These are phyloP conservation scores for Fraxinus anomala DNA, from an alignment of 257 asterid species.

Conservation along the genomic window DNA sequence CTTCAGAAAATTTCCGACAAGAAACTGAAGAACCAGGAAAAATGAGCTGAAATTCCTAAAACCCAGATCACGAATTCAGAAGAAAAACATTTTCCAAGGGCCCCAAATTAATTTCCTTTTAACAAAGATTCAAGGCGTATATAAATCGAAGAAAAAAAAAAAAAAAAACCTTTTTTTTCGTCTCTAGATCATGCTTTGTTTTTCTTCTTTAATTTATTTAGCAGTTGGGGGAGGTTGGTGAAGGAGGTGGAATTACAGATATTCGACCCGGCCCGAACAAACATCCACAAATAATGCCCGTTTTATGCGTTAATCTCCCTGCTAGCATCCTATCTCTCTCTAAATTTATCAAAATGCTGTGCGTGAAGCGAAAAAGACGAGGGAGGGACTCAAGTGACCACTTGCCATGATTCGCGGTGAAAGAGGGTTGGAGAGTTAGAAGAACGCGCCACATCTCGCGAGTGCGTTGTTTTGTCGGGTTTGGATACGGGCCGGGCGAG, in stretches of 20 bases:
- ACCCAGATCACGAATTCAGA: constrained; percentile 42
- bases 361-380: constrained; percentile 47
- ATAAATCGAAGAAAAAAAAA: constrained; percentile 19
- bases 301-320: constrained; percentile 4
- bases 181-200: background rate
- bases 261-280: constrained; percentile 4
- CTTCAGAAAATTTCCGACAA: constrained; percentile 14
- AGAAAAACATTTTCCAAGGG: constrained; percentile 23
- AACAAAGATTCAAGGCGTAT: constrained; percentile 32
- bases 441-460: background rate
- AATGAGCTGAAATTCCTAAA: constrained; percentile 27
- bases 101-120: constrained; percentile 34
- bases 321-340: background rate
- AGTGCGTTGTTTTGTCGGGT: background rate
- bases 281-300: background rate
- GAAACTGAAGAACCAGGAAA: constrained; percentile 21
- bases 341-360: background rate
- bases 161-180: constrained; percentile 5
- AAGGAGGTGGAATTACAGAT: constrained; percentile 15
- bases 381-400: constrained; percentile 18
- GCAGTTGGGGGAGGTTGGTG: constrained; percentile 27
- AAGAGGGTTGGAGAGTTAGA: background rate
- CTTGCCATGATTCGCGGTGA: constrained; percentile 32
- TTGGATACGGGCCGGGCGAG: background rate
- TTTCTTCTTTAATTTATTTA: constrained; percentile 27